Base-by-base conservation (phyloP, 352 stramenopile species). In the Blastocystis sp. region DNA sequence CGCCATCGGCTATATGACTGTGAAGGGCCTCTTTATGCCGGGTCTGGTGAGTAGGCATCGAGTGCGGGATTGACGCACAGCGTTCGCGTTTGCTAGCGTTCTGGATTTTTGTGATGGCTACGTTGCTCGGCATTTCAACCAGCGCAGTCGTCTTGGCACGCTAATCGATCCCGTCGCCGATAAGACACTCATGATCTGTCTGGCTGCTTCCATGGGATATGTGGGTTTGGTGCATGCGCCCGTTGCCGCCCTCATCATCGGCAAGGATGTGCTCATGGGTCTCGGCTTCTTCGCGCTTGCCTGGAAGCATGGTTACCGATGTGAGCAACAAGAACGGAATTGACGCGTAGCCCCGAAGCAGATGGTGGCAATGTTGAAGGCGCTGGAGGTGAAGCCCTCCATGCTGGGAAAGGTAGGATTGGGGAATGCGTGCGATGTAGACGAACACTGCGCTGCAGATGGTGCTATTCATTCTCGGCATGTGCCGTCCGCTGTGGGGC, bases 191-290 rank as follows among this genome's bases (percentile, higher is more conserved):
- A 84, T 84, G 74, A 53, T 84, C 5, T 84, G 74, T 84, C 52
- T 84, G 0, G 74, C 74, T 34, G 14, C 69, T 11, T 62, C 74
- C n/a, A 84, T 84, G 74, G 74, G 74, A 14, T 84, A 84, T 23
- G 28, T 56, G 4, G 74, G 74, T 28, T 62, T 84, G 9, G 66
- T 84, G 1, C 74, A 84, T 38, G 45, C 34, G 28, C 74, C 74
- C 2, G 56, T 84, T 56, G 74, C 74, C 11, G 74, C n/a, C 21
- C 45, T 84, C 19, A 84, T 84, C 56, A 70, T 84, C 34, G 74
- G 74, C 45, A 84, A 84, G 74, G 74, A 84, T 2, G 53, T 84
- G 40, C 60, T 84, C n/a, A 84, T 84, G 74, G 74, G 74, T 23
- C 74, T 84, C 14, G 74, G 74, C 21, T 84, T 84, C 74, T 53